Base-by-base conservation (phyloP, 352 stramenopile species). In the Globisporangium paroecandrum region DNA sequence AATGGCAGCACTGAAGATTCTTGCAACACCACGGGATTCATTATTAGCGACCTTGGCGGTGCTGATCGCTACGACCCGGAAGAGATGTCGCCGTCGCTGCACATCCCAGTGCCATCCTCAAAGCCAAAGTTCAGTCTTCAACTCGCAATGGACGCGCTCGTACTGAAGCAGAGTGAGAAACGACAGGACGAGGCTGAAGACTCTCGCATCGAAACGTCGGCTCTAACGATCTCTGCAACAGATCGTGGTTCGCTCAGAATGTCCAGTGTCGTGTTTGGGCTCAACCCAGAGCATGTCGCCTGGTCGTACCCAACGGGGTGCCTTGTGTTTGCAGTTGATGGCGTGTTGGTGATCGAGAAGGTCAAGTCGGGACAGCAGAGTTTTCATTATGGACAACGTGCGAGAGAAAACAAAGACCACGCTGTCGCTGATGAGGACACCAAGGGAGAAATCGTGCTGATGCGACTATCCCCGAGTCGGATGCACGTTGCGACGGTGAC, bases 221-320 rank as follows among this genome's bases (percentile, higher is more conserved):
- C 29, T 73, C 22, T 29, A 66, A 46, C 41, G 15, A 25, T 62
- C 22, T 56, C 65, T 3, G 20, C 36, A 15, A 64, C 47, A 15
- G 63, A 34, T 36, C 38, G 49, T 10, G 63, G 63, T 1, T 25
- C 5, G 18, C 25, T 73, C 25, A 12, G 27, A n/a, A 22, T 66
- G n/a, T 69, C 65, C 2, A 64, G 34, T 18, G 43, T 66, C 24
- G 24, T 66, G 7, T 12, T 27, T 27, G 69, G 65, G 1, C 10
- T 70, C 4, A 43, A 75, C 47, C 34, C 69, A 5, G 64, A 38
- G 2, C 70, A 58, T 0, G 70, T 79, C 38, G 55, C 32, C 27
- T 87, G 79, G 79, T 79, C 79, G 0, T 73, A 73, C 51, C 53
- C 66, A 3, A 72, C 64, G 1, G 79, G 77, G 7, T 74, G 74